Conservation (phyloP, 768 basidiomycete genomes). For the Neoboletus subvelutipes region DNA sequence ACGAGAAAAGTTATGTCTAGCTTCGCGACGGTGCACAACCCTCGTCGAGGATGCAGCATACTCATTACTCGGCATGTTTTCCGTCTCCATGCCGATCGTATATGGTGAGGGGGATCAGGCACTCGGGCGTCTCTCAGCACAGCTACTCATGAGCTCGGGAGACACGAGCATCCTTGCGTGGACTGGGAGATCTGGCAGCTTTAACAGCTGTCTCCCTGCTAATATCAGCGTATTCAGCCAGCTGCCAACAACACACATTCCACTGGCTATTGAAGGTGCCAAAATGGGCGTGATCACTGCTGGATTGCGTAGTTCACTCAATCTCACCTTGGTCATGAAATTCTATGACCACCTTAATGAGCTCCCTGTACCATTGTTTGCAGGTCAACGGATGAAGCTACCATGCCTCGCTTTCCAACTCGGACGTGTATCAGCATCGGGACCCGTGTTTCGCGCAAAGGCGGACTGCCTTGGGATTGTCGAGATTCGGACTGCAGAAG, state of each 20-base stretch:
- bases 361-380: not conserved
- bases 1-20: not conserved
- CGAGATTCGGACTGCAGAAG: not conserved
- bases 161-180: not conserved
- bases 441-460: not conserved
- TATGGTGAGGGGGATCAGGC: not conserved
- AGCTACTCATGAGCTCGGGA: not conserved
- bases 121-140: not conserved
- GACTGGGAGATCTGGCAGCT: not conserved
- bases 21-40: not conserved
- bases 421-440: not conserved
- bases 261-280: not conserved
- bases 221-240: not conserved
- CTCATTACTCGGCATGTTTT: not conserved
- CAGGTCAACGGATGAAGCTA: slow-evolving; percentile 1
- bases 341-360: not conserved
- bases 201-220: slow-evolving; percentile 1
- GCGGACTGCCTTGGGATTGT: not conserved
- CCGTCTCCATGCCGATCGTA: not conserved
- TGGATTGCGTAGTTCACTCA: not conserved
- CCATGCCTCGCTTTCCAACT: slow-evolving; percentile 9
- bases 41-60: not conserved
- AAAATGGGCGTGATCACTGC: not conserved
- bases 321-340: not conserved
- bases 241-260: not conserved